Conservation (phyloP, 306 rosid species). For the Amphicarpaea edgeworthii region DNA sequence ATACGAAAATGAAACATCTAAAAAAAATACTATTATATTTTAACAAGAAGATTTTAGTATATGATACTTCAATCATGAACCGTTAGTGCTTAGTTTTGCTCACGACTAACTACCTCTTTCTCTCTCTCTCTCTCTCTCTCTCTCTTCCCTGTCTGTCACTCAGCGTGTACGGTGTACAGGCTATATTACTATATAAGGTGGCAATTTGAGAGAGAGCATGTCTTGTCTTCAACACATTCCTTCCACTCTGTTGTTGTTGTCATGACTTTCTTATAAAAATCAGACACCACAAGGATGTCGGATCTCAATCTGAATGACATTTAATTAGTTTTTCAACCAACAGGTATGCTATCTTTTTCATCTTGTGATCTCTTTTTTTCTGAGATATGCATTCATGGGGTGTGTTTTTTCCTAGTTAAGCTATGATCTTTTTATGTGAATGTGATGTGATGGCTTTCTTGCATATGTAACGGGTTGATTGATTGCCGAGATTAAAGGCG, state of each 20-base stretch:
- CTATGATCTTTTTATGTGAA: not conserved
- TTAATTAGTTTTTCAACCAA: conserved; percentile 3
- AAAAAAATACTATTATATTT: no score
- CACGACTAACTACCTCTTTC: no score
- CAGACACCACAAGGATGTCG: not conserved
- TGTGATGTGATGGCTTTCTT: conserved; percentile 16
- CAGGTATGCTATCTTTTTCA: conserved; percentile 22
- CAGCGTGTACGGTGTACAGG: no score
- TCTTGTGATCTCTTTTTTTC: conserved; percentile 5
- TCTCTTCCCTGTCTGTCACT: no score
- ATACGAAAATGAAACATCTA: no score
- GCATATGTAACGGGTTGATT: conserved; percentile 27
- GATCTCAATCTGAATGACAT: conserved; percentile 27
- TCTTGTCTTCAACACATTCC: no score
- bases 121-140: no score
- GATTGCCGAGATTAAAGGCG: conserved; percentile 48
- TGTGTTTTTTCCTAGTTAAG: not conserved
- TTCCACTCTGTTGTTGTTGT: not conserved
- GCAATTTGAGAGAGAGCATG: no score
- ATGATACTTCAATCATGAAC: no score
- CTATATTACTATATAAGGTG: no score
- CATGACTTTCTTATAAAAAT: conserved; percentile 23
- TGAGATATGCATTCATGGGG: conserved; percentile 15
- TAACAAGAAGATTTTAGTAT: no score
- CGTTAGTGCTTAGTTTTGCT: no score